phyloP scores from a whole-genome alignment of 257 asterid genomes.

The Nicotiana attenuata region DNA sequence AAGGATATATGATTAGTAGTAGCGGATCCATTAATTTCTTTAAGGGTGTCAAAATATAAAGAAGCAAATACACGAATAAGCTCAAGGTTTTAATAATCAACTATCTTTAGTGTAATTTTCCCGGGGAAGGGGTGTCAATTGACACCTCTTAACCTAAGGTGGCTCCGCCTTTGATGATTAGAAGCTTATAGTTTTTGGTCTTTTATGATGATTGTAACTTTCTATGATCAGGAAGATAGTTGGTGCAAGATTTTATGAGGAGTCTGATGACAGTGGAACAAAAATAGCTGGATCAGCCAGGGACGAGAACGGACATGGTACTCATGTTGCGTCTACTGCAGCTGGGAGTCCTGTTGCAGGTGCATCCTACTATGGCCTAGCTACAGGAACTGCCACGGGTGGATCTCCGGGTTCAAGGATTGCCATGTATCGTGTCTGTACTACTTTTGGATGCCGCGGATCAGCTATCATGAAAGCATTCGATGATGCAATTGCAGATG shows the following conservation, averaged over 20 bases:
- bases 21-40: too few species aligned
- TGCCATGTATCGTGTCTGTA: constrained; percentile 70
- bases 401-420: constrained; percentile 66
- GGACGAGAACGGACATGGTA: constrained; percentile 71
- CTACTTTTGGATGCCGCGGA: constrained; percentile 40
- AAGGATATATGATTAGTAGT: background rate
- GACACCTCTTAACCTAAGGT: too few species aligned
- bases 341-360: constrained; percentile 59
- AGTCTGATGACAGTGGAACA: background rate
- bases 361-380: constrained; percentile 66
- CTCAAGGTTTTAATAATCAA: too few species aligned
- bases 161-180: too few species aligned
- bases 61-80: too few species aligned
- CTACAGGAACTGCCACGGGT: constrained; percentile 61
- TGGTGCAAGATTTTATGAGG: constrained; percentile 68
- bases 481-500: constrained; percentile 65
- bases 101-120: too few species aligned
- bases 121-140: too few species aligned
- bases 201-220: too few species aligned
- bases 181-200: background rate
- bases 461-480: constrained; percentile 52
- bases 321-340: constrained; percentile 73
- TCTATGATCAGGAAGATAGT: constrained; percentile 47
- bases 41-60: too few species aligned
- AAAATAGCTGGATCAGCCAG: constrained; percentile 31